phyloP scores from a whole-genome alignment of 495 filamentous ascomycete genomes.

The Penicillium alfredii region DNA sequence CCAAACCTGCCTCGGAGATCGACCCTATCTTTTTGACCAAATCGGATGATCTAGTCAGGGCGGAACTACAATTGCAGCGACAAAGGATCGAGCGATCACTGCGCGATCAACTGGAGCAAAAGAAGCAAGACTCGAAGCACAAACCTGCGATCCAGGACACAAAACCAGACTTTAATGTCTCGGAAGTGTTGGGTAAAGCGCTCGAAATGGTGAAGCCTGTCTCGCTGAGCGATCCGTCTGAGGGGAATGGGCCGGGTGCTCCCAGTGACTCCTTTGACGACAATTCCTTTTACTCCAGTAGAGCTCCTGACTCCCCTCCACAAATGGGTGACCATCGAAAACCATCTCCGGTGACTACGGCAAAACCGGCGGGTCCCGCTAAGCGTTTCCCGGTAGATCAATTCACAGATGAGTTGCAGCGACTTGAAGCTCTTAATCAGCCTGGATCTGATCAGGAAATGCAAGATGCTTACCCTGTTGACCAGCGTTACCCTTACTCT shows the following conservation, averaged over 20 bases:
- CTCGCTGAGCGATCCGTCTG: slow-evolving; percentile 46
- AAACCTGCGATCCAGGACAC: slow-evolving; percentile 53
- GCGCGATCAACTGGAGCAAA: slow-evolving; percentile 67
- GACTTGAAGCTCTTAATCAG: slow-evolving; percentile 41
- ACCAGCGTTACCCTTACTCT: slow-evolving; percentile 27
- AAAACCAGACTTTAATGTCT: slow-evolving; percentile 66
- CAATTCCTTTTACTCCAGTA: slow-evolving; percentile 93
- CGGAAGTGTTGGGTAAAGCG: slow-evolving; percentile 66
- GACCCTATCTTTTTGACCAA: slow-evolving; percentile 79
- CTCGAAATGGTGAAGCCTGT: slow-evolving; percentile 64
- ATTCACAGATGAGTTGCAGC: slow-evolving; percentile 44
- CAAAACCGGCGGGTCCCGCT: slow-evolving; percentile 20
- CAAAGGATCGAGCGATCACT: slow-evolving; percentile 72
- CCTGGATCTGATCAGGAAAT: slow-evolving; percentile 42
- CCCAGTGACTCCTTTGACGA: slow-evolving; percentile 80
- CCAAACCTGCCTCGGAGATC: slow-evolving; percentile 48
- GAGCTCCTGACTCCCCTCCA: slow-evolving; percentile 48
- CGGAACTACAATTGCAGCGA: slow-evolving; percentile 74
- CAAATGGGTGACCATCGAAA: slow-evolving; percentile 26
- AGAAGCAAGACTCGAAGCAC: slow-evolving; percentile 48
- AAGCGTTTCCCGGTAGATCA: slow-evolving; percentile 23
- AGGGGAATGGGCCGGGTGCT: slow-evolving; percentile 46
- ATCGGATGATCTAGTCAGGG: slow-evolving; percentile 74
- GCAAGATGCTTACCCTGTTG: slow-evolving; percentile 44
- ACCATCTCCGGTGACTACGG: slow-evolving; percentile 24